Conservation (phyloP, 2,329 filamentous ascomycete species). For the Phialophora macrospora region DNA sequence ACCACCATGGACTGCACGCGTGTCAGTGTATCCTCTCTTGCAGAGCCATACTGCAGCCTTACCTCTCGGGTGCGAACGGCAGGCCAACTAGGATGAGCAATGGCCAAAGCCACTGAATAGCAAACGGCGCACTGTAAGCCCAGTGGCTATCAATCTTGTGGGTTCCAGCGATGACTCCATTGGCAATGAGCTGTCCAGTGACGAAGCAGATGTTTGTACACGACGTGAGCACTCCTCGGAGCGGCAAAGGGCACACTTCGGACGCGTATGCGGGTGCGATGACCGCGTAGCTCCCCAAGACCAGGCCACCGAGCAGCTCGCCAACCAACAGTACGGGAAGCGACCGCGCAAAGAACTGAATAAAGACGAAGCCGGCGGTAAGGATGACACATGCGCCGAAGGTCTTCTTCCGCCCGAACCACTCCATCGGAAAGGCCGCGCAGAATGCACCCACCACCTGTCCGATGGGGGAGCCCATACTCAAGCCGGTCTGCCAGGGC, state of each 20-base stretch:
- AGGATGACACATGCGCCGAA: conserved; percentile 36
- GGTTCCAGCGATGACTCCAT: conserved; percentile 44
- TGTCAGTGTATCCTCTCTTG: neutral
- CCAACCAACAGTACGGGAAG: conserved; percentile 51
- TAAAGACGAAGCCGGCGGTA: conserved; percentile 36
- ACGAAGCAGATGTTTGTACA: conserved; percentile 58
- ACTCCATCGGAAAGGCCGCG: conserved; percentile 47
- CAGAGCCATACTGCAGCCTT: neutral
- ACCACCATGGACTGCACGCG: conserved; percentile 44
- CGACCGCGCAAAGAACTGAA: conserved; percentile 43
- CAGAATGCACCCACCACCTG: conserved; percentile 52
- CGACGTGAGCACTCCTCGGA: conserved; percentile 57
- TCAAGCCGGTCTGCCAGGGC: conserved; percentile 66
- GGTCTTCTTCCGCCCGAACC: conserved; percentile 44
- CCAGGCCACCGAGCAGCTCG: conserved; percentile 55
- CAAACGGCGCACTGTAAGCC: conserved; percentile 53
- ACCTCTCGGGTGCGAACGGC: conserved; percentile 48
- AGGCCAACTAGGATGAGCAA: conserved; percentile 46
- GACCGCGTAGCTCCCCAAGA: conserved; percentile 56
- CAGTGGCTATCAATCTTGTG: conserved; percentile 46
- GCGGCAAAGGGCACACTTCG: conserved; percentile 48
- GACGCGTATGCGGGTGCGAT: conserved; percentile 55
- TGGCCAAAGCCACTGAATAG: conserved; percentile 52
- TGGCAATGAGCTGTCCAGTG: conserved; percentile 46
- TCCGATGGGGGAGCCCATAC: conserved; percentile 55